These are phyloP conservation scores for Aspergillus steynii DNA, from an alignment of 495 filamentous ascomycete species.

Conservation along the genomic window DNA sequence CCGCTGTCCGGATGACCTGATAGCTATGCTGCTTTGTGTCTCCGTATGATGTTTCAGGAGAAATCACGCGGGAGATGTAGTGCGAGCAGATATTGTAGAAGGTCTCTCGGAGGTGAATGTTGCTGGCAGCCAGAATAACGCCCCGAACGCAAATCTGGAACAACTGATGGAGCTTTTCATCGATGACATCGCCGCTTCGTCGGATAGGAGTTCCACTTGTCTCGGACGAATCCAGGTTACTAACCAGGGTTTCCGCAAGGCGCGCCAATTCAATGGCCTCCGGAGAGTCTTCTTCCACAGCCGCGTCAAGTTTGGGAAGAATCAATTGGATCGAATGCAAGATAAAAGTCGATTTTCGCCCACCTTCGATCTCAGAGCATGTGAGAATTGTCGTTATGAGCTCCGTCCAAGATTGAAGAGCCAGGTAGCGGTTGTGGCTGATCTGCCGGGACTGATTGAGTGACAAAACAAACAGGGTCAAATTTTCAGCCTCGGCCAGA, in stretches of 20 bases:
- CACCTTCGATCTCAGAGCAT: conserved; percentile 69
- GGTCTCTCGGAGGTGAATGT: conserved; percentile 68
- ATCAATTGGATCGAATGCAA: conserved; percentile 82
- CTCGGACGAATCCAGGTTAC: conserved; percentile 63
- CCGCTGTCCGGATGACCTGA: conserved; percentile 72
- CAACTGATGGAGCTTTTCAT: conserved; percentile 86
- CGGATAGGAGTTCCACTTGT: conserved; percentile 43
- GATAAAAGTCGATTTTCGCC: conserved; percentile 69
- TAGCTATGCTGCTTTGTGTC: conserved; percentile 61
- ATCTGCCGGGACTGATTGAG: conserved; percentile 73
- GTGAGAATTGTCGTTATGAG: conserved; percentile 76
- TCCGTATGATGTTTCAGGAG: conserved; percentile 32
- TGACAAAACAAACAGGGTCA: conserved; percentile 57
- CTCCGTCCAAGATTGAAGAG: conserved; percentile 78
- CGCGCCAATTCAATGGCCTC: conserved; percentile 74
- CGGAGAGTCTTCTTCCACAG: conserved; percentile 60
- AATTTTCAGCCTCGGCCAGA: conserved; percentile 54
- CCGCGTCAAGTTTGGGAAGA: conserved; percentile 78
- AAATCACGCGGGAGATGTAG: conserved; percentile 75
- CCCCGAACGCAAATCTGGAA: conserved; percentile 81
- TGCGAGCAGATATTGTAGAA: conserved; percentile 88
- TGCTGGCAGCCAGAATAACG: conserved; percentile 69
- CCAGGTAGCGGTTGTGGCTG: conserved; percentile 55
- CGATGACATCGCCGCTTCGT: conserved; percentile 68
- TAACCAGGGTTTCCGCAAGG: conserved; percentile 73